Evolutionary conservation across 2,329 filamentous ascomycete genomes (phyloP), one percentile per base, ranked within the genome.

Genomic region (Colletotrichum plurivorum): DNA sequence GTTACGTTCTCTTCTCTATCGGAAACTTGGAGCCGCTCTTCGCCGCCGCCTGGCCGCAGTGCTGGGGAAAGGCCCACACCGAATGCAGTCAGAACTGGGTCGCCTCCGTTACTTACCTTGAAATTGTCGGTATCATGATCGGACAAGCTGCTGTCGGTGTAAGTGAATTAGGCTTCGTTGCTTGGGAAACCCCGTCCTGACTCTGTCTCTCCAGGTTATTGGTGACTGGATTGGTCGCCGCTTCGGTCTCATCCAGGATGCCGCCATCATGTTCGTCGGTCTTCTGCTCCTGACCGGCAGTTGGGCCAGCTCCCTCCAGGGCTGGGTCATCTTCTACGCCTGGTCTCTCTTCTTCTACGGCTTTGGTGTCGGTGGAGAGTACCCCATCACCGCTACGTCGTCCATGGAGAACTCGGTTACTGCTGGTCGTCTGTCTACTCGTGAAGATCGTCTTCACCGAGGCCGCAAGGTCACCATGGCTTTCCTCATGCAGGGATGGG

Each of bases 401-500:
- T 95, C 94, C 69, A 97, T 98, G 90, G 94, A 97, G 80, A 94
- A 95, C 76, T 92, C 94, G 16, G 92, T 95, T 53, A 90, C 93
- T n/a, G 84, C 94, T 45, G 95, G 95, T 71, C 95, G 92, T 79
- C 84, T 97, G 62, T 98, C 95, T 7, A 97, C 94, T 67, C 92
- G 92, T 71, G 94, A 97, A 62, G 95, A 98, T 79, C 94, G 95
- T 78, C 90, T 98, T 61, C 95, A 98, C 84, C 94, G 95, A 82
- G 95, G 95, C 72, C 93, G 95, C 77, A 97, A 97, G 81, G 95
- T 98, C 78, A 97, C 94, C 73, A 94, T 92, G 80, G 95, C 95
- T 67, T 98, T 98, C 85, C 82, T 98, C 82, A 98, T 98, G 95
- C 95, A 98, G 82, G 95, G 95, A 63, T 98, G 95, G 95, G 95